Conservation (phyloP, 768 basidiomycete species). For the Leucosporidium scottii region DNA sequence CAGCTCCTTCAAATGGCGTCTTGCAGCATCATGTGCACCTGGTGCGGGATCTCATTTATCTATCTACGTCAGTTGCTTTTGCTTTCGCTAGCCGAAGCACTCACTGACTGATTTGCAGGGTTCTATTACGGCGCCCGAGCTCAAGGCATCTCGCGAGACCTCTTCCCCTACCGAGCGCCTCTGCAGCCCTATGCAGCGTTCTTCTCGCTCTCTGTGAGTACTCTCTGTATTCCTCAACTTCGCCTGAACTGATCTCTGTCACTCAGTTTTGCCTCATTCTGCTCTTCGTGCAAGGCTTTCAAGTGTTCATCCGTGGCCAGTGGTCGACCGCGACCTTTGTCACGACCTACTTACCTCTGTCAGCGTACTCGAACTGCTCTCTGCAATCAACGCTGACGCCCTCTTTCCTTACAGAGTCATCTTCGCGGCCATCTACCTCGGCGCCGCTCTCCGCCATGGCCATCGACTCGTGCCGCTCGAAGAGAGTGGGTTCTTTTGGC, state of each 20-base stretch:
- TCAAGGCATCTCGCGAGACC: not conserved
- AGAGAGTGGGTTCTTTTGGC: not conserved
- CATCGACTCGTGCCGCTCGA: no score
- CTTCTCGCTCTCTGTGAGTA: not conserved
- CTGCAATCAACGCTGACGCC: not conserved
- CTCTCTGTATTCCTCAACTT: not conserved
- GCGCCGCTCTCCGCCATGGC: no score
- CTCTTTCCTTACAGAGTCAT: not conserved
- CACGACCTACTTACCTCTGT: not conserved
- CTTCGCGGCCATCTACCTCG: not conserved
- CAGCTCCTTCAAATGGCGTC: not conserved
- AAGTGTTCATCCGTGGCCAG: not conserved
- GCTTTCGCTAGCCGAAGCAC: not conserved
- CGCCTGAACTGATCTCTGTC: not conserved
- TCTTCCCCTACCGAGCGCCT: not conserved
- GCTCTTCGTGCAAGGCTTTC: not conserved
- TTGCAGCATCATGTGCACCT: not conserved
- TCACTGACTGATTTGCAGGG: not conserved
- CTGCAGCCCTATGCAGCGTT: not conserved
- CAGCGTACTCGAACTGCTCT: not conserved
- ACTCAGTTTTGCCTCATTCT: not conserved
- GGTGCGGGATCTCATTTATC: not conserved
- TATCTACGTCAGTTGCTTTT: not conserved
- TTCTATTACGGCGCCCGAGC: not conserved
- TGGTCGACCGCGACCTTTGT: not conserved